Conservation (phyloP, 495 filamentous ascomycete species). For the Podospora australis region DNA sequence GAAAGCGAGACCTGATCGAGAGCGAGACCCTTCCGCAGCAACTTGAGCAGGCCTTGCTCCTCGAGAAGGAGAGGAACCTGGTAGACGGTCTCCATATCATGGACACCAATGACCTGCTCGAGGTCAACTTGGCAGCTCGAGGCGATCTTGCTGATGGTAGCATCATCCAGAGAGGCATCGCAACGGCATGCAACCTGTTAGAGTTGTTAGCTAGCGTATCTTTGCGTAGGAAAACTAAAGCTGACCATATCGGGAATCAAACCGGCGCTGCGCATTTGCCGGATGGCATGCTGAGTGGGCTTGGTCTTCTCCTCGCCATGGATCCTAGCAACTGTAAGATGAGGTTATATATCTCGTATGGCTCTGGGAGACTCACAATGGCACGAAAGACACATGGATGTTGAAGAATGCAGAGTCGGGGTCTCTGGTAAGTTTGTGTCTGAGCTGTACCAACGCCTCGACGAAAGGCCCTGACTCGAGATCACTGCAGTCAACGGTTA, state of each 20-base stretch:
- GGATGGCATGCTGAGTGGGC: conserved; percentile 87
- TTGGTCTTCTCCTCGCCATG: conserved; percentile 93
- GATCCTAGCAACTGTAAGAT: no score
- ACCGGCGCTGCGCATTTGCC: conserved; percentile 70
- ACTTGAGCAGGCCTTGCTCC: conserved; percentile 62
- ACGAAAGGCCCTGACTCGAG: conserved; percentile 89
- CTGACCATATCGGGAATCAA: conserved; percentile 74
- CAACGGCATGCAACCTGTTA: conserved; percentile 84
- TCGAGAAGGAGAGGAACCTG: conserved; percentile 88
- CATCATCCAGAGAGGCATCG: conserved; percentile 58
- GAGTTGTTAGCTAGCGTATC: conserved; percentile 5
- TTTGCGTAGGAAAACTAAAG: neutral
- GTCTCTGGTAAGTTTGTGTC: conserved; percentile 60
- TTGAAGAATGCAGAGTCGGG: conserved; percentile 63
- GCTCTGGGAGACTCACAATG: no score
- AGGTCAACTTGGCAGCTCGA: conserved; percentile 74
- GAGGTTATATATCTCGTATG: no score
- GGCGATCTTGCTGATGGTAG: conserved; percentile 84
- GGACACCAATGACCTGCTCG: conserved; percentile 77
- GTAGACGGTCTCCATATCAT: conserved; percentile 80
- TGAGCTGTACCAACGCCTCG: conserved; percentile 55
- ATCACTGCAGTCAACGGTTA: no score
- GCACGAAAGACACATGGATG: conserved; percentile 79
- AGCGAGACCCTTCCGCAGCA: conserved; percentile 53
- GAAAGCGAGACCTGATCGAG: conserved; percentile 48